Conservation (phyloP, 345 rosid species). For the Eutrema japonicum region DNA sequence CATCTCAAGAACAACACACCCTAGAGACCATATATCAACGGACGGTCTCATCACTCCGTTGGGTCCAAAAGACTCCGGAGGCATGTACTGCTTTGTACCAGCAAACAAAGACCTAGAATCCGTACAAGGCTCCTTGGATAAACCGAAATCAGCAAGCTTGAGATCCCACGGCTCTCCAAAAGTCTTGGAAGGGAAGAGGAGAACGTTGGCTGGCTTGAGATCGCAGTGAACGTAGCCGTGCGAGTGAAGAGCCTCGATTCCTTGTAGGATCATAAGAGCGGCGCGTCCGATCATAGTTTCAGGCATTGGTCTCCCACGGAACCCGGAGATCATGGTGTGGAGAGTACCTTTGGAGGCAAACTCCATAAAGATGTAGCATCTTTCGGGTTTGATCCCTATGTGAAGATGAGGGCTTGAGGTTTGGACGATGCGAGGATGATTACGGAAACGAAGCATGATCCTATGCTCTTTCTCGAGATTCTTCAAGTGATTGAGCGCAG, state of each 20-base stretch:
- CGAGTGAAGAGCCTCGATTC: conserved; percentile 27
- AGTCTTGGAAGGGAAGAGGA: conserved; percentile 7
- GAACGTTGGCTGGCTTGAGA: conserved; percentile 28
- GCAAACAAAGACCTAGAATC: conserved; percentile 11
- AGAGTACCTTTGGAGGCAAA: conserved; percentile 30
- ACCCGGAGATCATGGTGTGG: background rate
- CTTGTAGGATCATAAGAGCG: conserved; percentile 24
- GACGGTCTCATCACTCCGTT: background rate
- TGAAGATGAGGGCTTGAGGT: background rate
- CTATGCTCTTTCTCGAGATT: conserved; percentile 7
- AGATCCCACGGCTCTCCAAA: conserved; percentile 21
- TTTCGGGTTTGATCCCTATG: background rate
- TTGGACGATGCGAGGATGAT: conserved; percentile 26
- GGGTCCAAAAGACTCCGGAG: background rate
- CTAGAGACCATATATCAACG: conserved; percentile 12
- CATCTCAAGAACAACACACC: background rate
- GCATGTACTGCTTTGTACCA: conserved; percentile 28
- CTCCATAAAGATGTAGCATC: conserved; percentile 21
- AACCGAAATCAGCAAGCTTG: conserved; percentile 27
- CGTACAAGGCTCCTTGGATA: conserved; percentile 13
- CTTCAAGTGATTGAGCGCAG: background rate
- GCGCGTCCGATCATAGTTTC: background rate
- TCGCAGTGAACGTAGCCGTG: conserved; percentile 24
- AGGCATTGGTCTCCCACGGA: conserved; percentile 8
- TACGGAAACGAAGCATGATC: conserved; percentile 10